Conservation (phyloP, 1,139 yeast genomes). For the Magnusiomyces ingens region DNA sequence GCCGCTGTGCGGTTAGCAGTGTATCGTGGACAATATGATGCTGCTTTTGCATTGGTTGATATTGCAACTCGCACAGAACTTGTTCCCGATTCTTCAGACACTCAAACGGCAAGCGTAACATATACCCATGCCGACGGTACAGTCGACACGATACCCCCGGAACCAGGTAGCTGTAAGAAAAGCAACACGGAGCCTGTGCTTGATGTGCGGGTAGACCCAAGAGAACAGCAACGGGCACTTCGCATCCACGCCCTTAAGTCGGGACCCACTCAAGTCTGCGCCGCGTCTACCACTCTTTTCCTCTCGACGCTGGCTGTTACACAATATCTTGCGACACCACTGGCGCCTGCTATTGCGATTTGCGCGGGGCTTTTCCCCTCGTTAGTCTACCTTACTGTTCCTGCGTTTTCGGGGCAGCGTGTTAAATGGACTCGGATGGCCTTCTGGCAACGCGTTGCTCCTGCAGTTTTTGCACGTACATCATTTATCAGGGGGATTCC, state of each 20-base stretch:
- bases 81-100: no score
- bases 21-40: slow-evolving; percentile 1
- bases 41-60: slow-evolving; percentile 3
- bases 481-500: not conserved
- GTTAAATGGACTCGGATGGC: not conserved
- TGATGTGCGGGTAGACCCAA: no score
- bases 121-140: not conserved
- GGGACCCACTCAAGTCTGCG: no score
- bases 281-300: no score
- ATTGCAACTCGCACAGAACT: slow-evolving; percentile 1
- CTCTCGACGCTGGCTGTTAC: no score
- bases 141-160: not conserved
- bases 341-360: no score
- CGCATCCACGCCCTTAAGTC: no score
- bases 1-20: not conserved
- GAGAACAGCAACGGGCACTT: no score
- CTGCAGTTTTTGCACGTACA: not conserved
- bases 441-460: not conserved
- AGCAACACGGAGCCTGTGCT: not conserved
- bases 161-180: not conserved
- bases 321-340: no score
- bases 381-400: no score
- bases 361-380: no score
- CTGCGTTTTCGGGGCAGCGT: not conserved
- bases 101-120: not conserved